Evolutionary conservation across 441 rosid genomes (phyloP), one percentile per base, ranked within the genome.

Genomic region (Erodium texanum): DNA sequence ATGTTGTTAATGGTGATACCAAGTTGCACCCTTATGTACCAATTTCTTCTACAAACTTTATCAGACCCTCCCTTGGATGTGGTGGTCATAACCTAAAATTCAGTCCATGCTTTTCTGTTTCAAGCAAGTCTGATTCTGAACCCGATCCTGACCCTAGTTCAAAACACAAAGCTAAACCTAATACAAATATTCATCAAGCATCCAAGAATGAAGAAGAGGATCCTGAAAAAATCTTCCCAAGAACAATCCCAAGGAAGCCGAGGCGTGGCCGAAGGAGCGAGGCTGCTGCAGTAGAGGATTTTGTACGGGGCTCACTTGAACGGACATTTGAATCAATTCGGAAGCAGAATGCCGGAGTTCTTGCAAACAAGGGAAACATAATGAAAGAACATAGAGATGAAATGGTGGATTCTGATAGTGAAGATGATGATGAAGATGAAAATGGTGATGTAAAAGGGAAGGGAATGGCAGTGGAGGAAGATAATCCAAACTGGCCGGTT

Each of bases 231-330:
- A 12, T 73, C 62, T 84, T 85, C 62, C 89, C 82, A 12, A 70
- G 79, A 12, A 84, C 76, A 24, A 79, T 66, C 48, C 89, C 86
- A 1, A 80, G 83, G 78, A 86, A 83, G 81, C 62, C 87, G 24
- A 80, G 84, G 76, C 92, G 91, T 2, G 97, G 92, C 5, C 86
- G 90, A 23, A 81, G 81, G 75, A 87, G 90, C 76, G 98, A 93
- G 69, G 87, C 97, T 0, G 92, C 62, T 50, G 91, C 92, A 0
- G 93, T 90, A 12, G 98, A 90, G 69, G 93, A 93, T 76, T 86
- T 80, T 68, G 79, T 90, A 10, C 87, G 97, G 24, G 83, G 52
- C 66, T 77, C 86, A 1, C 88, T 93, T 54, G 91, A 85, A 34
- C 34, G 34, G 34, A 29, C 34, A 29, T 29, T 29, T 29, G 34